These are phyloP conservation scores for Silene uniflora DNA, from an alignment of 148 eudicot genomes.

Conservation along the genomic window DNA sequence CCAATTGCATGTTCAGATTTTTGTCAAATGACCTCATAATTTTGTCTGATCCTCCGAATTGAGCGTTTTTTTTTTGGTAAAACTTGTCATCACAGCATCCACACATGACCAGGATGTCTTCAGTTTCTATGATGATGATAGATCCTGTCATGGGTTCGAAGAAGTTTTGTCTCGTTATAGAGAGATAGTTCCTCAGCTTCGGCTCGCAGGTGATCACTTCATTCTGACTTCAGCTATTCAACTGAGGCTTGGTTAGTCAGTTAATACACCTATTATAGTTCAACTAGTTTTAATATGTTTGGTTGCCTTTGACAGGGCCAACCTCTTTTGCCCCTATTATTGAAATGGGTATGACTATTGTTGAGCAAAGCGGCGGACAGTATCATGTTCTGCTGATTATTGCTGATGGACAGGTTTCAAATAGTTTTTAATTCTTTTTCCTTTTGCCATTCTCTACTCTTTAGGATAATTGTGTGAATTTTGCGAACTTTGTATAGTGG, in stretches of 20 bases:
- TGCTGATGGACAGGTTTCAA: constrained; percentile 99
- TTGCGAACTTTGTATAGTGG: too few species aligned
- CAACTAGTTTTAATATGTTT: neutral
- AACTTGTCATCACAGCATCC: constrained; percentile 42
- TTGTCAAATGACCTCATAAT: too few species aligned
- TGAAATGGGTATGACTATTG: constrained; percentile 89
- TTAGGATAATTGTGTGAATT: too few species aligned
- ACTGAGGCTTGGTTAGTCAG: too few species aligned
- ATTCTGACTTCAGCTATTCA: too few species aligned
- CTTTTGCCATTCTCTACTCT: too few species aligned
- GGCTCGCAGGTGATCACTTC: constrained; percentile 65
- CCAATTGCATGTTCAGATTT: too few species aligned
- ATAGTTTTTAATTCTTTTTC: too few species aligned
- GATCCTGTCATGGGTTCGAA: constrained; percentile 80
- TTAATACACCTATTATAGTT: too few species aligned
- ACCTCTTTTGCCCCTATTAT: constrained; percentile 94
- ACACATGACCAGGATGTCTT: constrained; percentile 94
- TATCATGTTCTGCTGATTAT: too few species aligned
- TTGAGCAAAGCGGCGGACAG: constrained; percentile 91
- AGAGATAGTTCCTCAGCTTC: constrained; percentile 71
- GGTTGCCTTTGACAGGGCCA: constrained; percentile 52
- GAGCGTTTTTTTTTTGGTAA: too few species aligned
- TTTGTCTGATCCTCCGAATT: too few species aligned
- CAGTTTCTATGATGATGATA: constrained; percentile 75
- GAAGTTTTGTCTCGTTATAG: constrained; percentile 76